These are phyloP conservation scores for Sonneratia alba DNA, from an alignment of 345 rosid species.

Conservation along the genomic window DNA sequence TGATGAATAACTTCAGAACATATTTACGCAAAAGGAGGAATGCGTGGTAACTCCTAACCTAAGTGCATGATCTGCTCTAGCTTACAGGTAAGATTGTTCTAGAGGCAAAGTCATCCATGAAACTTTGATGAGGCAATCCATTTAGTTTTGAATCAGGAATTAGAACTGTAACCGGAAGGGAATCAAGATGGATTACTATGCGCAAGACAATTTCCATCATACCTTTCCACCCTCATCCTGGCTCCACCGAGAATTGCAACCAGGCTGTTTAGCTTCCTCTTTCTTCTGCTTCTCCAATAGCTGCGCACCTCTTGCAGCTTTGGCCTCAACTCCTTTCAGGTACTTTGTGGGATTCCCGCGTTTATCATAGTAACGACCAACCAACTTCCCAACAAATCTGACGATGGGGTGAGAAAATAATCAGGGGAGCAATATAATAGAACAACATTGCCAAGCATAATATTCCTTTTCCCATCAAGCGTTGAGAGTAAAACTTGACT, in stretches of 20 bases:
- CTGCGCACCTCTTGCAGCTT: conserved; percentile 87
- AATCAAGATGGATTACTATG: no score
- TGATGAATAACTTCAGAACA: no score
- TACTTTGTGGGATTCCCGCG: conserved; percentile 77
- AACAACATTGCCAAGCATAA: background rate
- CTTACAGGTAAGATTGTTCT: no score
- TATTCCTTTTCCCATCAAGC: background rate
- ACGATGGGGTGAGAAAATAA: background rate
- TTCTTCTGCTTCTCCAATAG: conserved; percentile 79
- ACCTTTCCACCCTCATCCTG: conserved; percentile 91
- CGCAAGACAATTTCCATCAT: background rate
- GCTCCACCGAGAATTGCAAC: conserved; percentile 94
- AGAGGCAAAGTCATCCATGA: no score
- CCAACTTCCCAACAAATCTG: conserved; percentile 79
- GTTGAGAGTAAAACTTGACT: background rate
- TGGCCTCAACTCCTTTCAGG: conserved; percentile 88
- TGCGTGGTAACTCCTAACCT: no score
- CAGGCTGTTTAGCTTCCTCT: conserved; percentile 81
- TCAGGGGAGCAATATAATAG: background rate
- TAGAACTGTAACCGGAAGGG: no score
- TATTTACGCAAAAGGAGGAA: no score
- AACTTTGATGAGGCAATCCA: no score
- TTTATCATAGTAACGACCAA: conserved; percentile 74
- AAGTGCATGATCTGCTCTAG: no score
- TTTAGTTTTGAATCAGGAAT: no score